These are phyloP conservation scores for Penicillium atrosanguineum DNA, from an alignment of 495 filamentous ascomycete genomes.

Conservation along the genomic window DNA sequence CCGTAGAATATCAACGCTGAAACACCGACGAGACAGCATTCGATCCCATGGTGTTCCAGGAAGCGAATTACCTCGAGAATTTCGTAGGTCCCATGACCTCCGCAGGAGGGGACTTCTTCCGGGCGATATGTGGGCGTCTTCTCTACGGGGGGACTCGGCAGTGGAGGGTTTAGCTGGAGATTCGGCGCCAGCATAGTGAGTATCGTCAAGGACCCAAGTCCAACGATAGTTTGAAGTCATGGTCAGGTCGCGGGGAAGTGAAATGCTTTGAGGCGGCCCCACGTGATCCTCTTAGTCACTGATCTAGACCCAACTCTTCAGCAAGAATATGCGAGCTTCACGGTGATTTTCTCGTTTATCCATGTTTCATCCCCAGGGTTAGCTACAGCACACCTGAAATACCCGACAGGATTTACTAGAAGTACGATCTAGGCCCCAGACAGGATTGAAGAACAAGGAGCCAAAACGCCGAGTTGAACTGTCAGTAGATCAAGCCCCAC, in stretches of 20 bases:
- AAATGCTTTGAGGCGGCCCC: constrained; percentile 10
- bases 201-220: constrained; percentile 1
- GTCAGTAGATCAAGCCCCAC: constrained; percentile 8
- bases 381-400: too few species aligned
- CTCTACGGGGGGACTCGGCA: constrained; percentile 12
- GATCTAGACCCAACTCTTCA: constrained; percentile 12
- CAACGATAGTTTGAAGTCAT: not conserved
- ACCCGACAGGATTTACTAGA: too few species aligned
- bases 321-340: not conserved
- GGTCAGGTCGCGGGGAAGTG: constrained; percentile 19
- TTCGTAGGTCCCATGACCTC: constrained; percentile 27
- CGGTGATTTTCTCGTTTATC: not conserved
- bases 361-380: too few species aligned
- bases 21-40: constrained; percentile 29
- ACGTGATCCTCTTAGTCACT: constrained; percentile 20
- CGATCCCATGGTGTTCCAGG: constrained; percentile 27
- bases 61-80: constrained; percentile 27
- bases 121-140: constrained; percentile 18
- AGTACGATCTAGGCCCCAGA: not conserved
- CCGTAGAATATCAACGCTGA: constrained; percentile 31
- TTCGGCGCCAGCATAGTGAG: constrained; percentile 21
- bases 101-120: constrained; percentile 22
- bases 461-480: not conserved
- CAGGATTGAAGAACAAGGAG: not conserved
- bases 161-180: constrained; percentile 14